Percentiles rank a stretch among this genome's conserved stretches.
phyloP scores from a whole-genome alignment of 345 rosid genomes.

The Sisymbrium altissimum region DNA sequence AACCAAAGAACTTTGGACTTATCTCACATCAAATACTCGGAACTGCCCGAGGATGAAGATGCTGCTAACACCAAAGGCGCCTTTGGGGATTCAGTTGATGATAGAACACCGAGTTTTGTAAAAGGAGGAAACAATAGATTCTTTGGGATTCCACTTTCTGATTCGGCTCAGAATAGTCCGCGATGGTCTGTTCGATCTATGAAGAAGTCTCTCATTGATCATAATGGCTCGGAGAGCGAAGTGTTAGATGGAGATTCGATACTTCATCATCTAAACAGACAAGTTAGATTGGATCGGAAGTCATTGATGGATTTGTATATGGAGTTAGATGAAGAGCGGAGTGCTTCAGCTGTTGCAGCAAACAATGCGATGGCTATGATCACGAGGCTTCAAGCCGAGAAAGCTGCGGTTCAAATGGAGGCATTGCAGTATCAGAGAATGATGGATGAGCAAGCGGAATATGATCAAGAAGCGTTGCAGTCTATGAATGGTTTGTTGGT shows the following conservation, averaged over 20 bases:
- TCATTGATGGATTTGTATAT: slow-evolving; percentile 79
- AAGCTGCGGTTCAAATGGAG: slow-evolving; percentile 96
- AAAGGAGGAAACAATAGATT: slow-evolving; percentile 59
- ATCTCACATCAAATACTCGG: slow-evolving; percentile 11
- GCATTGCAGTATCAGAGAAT: slow-evolving; percentile 98
- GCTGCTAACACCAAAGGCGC: slow-evolving; percentile 3
- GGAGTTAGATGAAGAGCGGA: slow-evolving; percentile 94
- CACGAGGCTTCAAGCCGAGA: slow-evolving; percentile 83
- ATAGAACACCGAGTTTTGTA: slow-evolving; percentile 51
- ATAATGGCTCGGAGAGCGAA: slow-evolving; percentile 25
- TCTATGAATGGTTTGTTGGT: slow-evolving; percentile 49
- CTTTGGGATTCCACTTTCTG: slow-evolving; percentile 72
- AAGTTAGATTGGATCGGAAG: slow-evolving; percentile 76
- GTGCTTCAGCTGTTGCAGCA: slow-evolving; percentile 85
- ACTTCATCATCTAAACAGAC: slow-evolving; percentile 67
- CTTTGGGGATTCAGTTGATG: slow-evolving; percentile 36
- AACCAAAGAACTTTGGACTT: slow-evolving; percentile 28
- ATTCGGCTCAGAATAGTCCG: slow-evolving; percentile 65
- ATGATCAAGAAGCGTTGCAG: slow-evolving; percentile 89
- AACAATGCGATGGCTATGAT: slow-evolving; percentile 98
- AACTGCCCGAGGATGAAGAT: slow-evolving; percentile 31
- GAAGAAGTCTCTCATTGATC: slow-evolving; percentile 50
- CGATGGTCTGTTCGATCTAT: slow-evolving; percentile 44
- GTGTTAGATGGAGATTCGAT: slow-evolving; percentile 59
- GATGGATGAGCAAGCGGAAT: slow-evolving; percentile 98